Evolutionary conservation across 2,329 filamentous ascomycete genomes (phyloP).

Genomic region (Aspergillus clavatus): DNA sequence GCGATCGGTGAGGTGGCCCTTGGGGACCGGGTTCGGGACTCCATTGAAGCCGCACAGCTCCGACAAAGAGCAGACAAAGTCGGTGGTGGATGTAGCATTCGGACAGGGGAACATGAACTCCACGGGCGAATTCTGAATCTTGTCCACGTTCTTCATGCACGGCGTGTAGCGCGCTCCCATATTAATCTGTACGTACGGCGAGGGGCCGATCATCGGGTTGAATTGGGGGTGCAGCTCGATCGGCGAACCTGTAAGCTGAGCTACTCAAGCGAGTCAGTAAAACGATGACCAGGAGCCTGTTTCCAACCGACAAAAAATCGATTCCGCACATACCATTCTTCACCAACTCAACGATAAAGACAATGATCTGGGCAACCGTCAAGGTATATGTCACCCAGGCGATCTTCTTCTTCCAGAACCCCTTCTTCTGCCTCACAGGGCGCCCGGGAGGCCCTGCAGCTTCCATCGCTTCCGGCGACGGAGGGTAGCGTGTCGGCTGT

Average conservation of each 20-base stretch:
- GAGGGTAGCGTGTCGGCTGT: constrained; percentile 43
- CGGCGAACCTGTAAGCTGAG: constrained; percentile 67
- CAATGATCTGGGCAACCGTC: constrained; percentile 68
- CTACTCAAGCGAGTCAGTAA: constrained; percentile 40
- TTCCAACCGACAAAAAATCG: no score
- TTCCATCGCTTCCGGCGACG: constrained; percentile 47
- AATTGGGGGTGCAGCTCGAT: constrained; percentile 71
- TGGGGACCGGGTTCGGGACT: constrained; percentile 59
- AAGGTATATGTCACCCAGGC: constrained; percentile 82
- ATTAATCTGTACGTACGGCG: constrained; percentile 83
- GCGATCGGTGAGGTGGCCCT: constrained; percentile 49
- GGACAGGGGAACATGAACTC: constrained; percentile 68
- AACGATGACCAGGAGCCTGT: no score
- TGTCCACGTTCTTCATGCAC: constrained; percentile 76
- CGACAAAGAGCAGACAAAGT: constrained; percentile 64
- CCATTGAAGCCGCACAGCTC: constrained; percentile 80
- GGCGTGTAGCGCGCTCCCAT: constrained; percentile 91
- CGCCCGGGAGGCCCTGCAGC: constrained; percentile 14
- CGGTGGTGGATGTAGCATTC: constrained; percentile 60
- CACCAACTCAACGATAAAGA: constrained; percentile 85
- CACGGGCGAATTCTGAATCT: constrained; percentile 35
- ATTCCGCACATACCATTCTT: constrained; percentile 62
- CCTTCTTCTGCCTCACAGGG: constrained; percentile 39
- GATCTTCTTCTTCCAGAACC: constrained; percentile 54
- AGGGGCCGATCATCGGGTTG: constrained; percentile 97